Base-by-base conservation (phyloP, 1,284 basidiomycete species). In the Ganoderma sinense region DNA sequence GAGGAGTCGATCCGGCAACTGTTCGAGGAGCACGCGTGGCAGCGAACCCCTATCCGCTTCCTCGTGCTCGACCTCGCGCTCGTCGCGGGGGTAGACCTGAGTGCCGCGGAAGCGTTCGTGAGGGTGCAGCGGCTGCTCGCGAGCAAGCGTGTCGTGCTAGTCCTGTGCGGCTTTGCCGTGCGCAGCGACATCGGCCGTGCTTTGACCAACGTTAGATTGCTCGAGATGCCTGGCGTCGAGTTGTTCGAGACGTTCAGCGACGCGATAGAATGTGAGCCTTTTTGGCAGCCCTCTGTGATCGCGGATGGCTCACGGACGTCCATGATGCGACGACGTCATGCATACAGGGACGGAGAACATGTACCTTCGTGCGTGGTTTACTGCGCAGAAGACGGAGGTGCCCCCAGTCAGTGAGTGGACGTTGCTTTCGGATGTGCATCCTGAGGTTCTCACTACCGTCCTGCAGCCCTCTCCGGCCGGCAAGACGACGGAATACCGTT, bases 81-180 rank as follows among this genome's bases (percentile, higher is more conserved):
- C 43, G 96, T 97, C 0, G 91, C 89, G 26, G 97, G 97, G 0
- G 91, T 99, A 36, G 97, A 99, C 81, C 94, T 99, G 86, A 97
- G 95, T 0, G 91, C 97, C 0, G 96, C 97, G 1, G 97, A 99
- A 78, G 97, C 97, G 0, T 97, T 99, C 75, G 93, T 98, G 62
- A 89, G 97, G 29, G 88, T 99, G 31, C 96, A 98, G 76, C 87
- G 97, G 14, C 79, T 99, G 20, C 84, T 99, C 29, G 84, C 88
- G 14, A 88, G 89, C 14, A 94, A 94, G 76, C 87, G 87, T 16
- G 93, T 99, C 55, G 87, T 93, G 0, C 86, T 99, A 31, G 95
- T 99, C 20, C 89, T 99, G 70, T 99, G 97, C 79, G 97, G 98
- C 0, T 89, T 95, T 59, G 78, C 83, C 4, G 84, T 85, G 0